Base-by-base conservation (phyloP, 2,329 filamentous ascomycete species). In the Apiospora kogelbergensis region DNA sequence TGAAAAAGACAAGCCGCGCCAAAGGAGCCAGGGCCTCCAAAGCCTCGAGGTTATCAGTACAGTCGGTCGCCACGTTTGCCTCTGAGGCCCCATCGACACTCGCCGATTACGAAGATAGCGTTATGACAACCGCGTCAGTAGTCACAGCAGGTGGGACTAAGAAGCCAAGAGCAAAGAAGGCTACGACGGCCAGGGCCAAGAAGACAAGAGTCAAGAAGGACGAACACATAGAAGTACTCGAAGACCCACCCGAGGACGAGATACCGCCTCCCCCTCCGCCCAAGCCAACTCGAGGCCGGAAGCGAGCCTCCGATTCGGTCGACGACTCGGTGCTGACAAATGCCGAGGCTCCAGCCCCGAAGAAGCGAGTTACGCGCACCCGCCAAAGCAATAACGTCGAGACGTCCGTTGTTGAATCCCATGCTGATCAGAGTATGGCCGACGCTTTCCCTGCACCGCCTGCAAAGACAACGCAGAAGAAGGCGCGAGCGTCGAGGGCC, bases 21-120 rank as follows among this genome's bases (percentile, higher is more conserved):
- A 91, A 84, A 77, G 81, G 76, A 78, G 87, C 80, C 17, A 82
- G 86, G 71, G 80, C 84, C 60, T 96, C 93, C 26, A 95, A 94
- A 77, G 84, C 86, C 10, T 93, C 92, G 3, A 88, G 93, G 42
- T 77, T 88, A 17, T 92, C 90, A 1, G 81, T 82, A 6, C 88
- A 90, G 72, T 91, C 89, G 1, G 80, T 84, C 9, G 80, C 84
- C 2, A 88, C 86, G 1, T 75, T 78, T 1, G 76, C 81, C 2
- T 88, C 87, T 0, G 88, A 90, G 57, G 76, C 80, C 7, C 79
- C 81, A 15, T 87, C 86, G 0, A 63, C 84, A 2, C 79, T 81
- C 26, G 82, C 81, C 46, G 84, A 86, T 9, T 78, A 82, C 46
- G 89, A 89, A 65, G 89, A 90, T 68, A 91, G 87, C 70, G 78